These are phyloP conservation scores for Chytridium lagenaria DNA, from an alignment of 371 early-diverging fungal genomes.

Conservation along the genomic window DNA sequence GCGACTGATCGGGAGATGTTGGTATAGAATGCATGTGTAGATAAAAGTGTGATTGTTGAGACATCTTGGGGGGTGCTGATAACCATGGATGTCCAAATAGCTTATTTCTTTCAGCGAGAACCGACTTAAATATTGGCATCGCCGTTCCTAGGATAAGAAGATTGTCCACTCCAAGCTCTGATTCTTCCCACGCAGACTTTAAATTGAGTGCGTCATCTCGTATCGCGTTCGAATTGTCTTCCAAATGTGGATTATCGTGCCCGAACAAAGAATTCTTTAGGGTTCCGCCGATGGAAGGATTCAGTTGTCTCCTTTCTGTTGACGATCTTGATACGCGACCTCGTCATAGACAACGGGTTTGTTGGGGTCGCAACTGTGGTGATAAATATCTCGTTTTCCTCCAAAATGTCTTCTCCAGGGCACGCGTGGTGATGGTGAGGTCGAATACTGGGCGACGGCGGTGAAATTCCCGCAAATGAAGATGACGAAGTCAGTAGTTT, in stretches of 20 bases:
- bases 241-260: too few relatives aligned
- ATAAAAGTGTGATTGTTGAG: background rate
- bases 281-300: background rate
- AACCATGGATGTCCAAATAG: background rate
- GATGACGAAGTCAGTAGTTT: background rate
- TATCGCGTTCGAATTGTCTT: too few relatives aligned
- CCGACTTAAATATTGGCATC: background rate
- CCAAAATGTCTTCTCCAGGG: too few relatives aligned
- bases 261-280: background rate
- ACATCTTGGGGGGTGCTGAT: background rate
- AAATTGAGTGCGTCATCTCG: too few relatives aligned
- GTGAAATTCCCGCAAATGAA: background rate
- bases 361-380: constrained; percentile 2
- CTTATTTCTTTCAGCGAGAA: background rate
- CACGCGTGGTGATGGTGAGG: constrained; percentile 18
- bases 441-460: background rate
- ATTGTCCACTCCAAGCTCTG: background rate
- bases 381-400: background rate
- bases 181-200: too few relatives aligned
- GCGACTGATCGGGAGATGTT: background rate
- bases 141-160: background rate
- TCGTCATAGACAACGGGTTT: constrained; percentile 1
- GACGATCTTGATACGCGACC: background rate
- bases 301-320: background rate
- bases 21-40: constrained; percentile 7